phyloP scores from a whole-genome alignment of 2,329 filamentous ascomycete genomes.

The Raffaelea deltoideospora region DNA sequence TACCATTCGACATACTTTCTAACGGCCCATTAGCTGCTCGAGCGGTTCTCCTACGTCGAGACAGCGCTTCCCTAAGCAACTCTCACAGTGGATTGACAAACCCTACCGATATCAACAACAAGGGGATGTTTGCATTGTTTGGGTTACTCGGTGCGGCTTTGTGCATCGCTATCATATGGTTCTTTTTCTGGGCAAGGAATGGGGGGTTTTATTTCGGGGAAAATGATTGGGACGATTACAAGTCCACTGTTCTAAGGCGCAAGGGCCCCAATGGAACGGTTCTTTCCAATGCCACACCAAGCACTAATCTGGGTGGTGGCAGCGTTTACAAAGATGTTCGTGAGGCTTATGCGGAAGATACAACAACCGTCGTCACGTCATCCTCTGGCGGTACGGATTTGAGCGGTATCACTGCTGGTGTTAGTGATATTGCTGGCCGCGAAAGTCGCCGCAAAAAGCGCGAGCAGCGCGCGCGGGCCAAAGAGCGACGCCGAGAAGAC shows the following conservation, averaged over 20 bases:
- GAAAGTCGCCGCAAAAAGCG: slow-evolving; percentile 36
- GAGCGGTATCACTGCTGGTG: slow-evolving; percentile 42
- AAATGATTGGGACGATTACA: slow-evolving; percentile 96
- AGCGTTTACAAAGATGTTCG: slow-evolving; percentile 66
- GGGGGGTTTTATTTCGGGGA: slow-evolving; percentile 80
- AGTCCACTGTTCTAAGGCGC: slow-evolving; percentile 77
- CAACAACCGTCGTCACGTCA: slow-evolving; percentile 19
- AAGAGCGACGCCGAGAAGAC: slow-evolving; percentile 23
- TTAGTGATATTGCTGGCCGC: slow-evolving; percentile 38
- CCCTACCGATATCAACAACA: slow-evolving; percentile 45
- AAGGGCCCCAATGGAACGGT: slow-evolving; percentile 82
- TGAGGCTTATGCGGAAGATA: slow-evolving; percentile 23
- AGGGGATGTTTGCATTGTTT: slow-evolving; percentile 70
- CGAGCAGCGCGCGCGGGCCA: slow-evolving; percentile 37
- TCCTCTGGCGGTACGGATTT: slow-evolving; percentile 19
- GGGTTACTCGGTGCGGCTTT: slow-evolving; percentile 67
- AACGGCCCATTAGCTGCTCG: slow-evolving; percentile 28
- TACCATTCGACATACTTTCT: slow-evolving; percentile 12
- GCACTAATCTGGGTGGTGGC: slow-evolving; percentile 74
- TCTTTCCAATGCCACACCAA: slow-evolving; percentile 65
- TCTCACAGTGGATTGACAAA: slow-evolving; percentile 33
- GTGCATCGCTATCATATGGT: slow-evolving; percentile 71
- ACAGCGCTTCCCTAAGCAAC: slow-evolving; percentile 17
- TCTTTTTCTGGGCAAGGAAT: slow-evolving; percentile 97
- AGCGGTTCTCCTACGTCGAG: slow-evolving; percentile 26